These are phyloP conservation scores for Phaeoacremonium minimum DNA, from an alignment of 2,329 filamentous ascomycete species.

Conservation along the genomic window DNA sequence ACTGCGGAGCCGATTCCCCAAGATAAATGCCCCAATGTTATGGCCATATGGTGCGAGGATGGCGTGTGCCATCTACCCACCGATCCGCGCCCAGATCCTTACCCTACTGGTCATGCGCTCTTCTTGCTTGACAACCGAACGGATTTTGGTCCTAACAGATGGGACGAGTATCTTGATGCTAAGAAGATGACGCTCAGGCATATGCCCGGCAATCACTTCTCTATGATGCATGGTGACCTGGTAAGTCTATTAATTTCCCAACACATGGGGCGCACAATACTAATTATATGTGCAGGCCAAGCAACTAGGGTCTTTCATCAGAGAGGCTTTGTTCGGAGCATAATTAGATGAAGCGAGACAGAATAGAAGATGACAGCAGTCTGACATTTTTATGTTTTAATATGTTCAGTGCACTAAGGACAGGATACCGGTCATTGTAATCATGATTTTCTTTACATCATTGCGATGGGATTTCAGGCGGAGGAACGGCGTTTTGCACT, in stretches of 20 bases:
- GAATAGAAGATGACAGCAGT: too few relatives aligned
- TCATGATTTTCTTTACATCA: too few relatives aligned
- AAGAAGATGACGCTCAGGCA: constrained; percentile 60
- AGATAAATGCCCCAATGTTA: constrained; percentile 55
- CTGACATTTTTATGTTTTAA: too few relatives aligned
- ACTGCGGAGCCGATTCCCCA: constrained; percentile 59
- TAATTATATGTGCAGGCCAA: constrained; percentile 22
- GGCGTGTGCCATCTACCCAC: constrained; percentile 65
- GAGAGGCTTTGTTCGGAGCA: constrained; percentile 29
- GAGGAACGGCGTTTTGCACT: too few relatives aligned
- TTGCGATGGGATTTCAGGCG: too few relatives aligned
- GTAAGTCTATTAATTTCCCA: constrained; percentile 18
- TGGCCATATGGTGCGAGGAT: constrained; percentile 68
- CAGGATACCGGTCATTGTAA: too few relatives aligned
- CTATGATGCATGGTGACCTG: constrained; percentile 64
- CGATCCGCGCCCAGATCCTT: constrained; percentile 60
- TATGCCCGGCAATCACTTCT: constrained; percentile 72
- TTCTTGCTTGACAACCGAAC: constrained; percentile 71
- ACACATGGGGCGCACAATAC: not conserved
- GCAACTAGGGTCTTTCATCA: constrained; percentile 26
- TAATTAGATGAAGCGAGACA: too few relatives aligned
- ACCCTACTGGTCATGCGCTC: constrained; percentile 55
- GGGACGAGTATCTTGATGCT: constrained; percentile 60
- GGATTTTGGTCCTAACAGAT: constrained; percentile 67
- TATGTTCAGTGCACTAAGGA: too few relatives aligned